Base-by-base conservation (phyloP, 1,139 yeast genomes). In the Kodamaea derodonti region DNA sequence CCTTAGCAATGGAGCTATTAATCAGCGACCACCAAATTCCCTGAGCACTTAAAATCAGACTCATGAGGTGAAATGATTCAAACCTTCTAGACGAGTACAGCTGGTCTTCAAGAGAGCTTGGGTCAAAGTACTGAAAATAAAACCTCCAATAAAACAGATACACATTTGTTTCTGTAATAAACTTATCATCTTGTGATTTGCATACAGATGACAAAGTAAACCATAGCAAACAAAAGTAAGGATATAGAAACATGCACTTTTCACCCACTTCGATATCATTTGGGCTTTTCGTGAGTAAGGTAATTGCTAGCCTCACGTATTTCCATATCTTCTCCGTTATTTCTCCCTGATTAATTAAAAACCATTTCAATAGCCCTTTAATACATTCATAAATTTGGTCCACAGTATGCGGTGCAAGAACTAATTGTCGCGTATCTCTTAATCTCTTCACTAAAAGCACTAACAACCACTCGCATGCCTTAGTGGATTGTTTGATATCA, bases 291-390 rank as follows among this genome's bases (percentile, higher is more conserved):
- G 28, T 25, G 7, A 25, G 28, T 9, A 25, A 14, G 11, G 15
- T 25, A 14, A 25, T 25, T 6, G 9, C 17, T 14, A 14, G 23
- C 32, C 33, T 37, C 9, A 45, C 14, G 1, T 38, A 25, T 12
- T 34, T 41, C 38, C 39, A 33, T 6, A 32, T 15, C 20, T 33
- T 45, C 4, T 45, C 49, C 3, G 48, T 30, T 11, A 67, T 57
- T 3, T 44, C 37, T 26, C 56, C 58, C 37, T 67, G 72, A 3
- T 54, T 17, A 9, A 60, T 55, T 22, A 69, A 46, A 20, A 44
- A 38, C 74, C 74, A 69, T 31, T 52, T 49, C 4, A 62, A 44
- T 6, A 67, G 31, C 0, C 49, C 51, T 22, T 50, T 46, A 2
- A 65, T 27, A 3, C 60, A 48, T 0, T 41, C 37, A 23, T 52